phyloP scores from a whole-genome alignment of 2,329 filamentous ascomycete species.

The Knoxdaviesia proteae region DNA sequence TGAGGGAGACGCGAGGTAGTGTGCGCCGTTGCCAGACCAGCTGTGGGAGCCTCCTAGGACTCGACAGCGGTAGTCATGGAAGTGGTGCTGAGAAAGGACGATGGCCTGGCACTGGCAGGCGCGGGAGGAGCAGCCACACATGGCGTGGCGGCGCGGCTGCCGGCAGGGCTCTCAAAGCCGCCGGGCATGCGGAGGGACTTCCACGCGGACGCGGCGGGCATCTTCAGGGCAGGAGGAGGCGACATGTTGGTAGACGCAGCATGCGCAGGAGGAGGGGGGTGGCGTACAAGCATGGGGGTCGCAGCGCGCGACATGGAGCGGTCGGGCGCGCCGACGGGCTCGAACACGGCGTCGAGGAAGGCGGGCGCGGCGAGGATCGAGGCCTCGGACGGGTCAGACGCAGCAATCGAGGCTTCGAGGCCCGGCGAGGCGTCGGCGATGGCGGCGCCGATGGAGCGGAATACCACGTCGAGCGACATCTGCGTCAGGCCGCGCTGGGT shows the following conservation, averaged over 20 bases:
- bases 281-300: constrained; percentile 47
- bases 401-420: constrained; percentile 52
- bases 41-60: too few species aligned
- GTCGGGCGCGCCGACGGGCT: constrained; percentile 30
- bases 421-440: constrained; percentile 40
- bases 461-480: constrained; percentile 75
- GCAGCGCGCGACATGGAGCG: constrained; percentile 38
- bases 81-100: too few species aligned
- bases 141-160: too few species aligned
- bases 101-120: too few species aligned
- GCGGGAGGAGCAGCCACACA: too few species aligned
- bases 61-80: too few species aligned
- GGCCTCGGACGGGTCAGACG: constrained; percentile 65
- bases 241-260: not conserved
- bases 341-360: constrained; percentile 63
- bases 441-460: constrained; percentile 55
- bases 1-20: too few species aligned
- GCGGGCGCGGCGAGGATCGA: constrained; percentile 50
- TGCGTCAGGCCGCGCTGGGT: constrained; percentile 78
- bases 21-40: too few species aligned
- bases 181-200: not conserved
- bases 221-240: not conserved
- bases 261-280: constrained; percentile 10
- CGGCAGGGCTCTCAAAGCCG: too few species aligned
- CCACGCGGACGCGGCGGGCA: not conserved